Percentiles rank a stretch among this genome's conserved stretches.
These are phyloP conservation scores for Vigna mungo DNA, from an alignment of 306 rosid species.

Conservation along the genomic window DNA sequence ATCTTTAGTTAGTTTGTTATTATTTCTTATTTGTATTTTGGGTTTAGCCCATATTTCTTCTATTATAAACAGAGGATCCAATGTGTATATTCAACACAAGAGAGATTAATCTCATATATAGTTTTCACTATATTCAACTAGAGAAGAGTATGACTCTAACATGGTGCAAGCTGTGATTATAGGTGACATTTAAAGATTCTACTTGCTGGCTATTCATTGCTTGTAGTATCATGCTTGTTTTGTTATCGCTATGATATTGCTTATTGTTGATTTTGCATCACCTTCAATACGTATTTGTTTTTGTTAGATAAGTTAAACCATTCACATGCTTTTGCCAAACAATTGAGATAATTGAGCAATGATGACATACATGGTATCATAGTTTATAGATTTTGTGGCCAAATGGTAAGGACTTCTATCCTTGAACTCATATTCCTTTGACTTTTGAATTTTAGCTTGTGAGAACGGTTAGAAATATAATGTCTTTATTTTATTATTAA, in stretches of 20 bases:
- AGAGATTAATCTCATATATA: too few species aligned
- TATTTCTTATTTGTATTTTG: too few species aligned
- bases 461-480: too few species aligned
- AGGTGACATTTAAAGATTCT: constrained; percentile 13
- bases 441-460: not conserved
- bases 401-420: not conserved
- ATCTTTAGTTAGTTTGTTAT: too few species aligned
- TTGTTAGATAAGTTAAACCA: not conserved
- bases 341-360: not conserved
- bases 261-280: constrained; percentile 13
- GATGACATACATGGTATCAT: not conserved
- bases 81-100: too few species aligned
- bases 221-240: not conserved
- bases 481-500: too few species aligned
- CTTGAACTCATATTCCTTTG: not conserved
- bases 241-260: not conserved
- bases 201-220: too few species aligned
- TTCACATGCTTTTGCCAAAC: not conserved
- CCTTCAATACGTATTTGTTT: constrained; percentile 26
- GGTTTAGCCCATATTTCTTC: too few species aligned
- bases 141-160: too few species aligned
- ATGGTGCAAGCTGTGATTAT: constrained; percentile 25
- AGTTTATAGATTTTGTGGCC: not conserved
- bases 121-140: too few species aligned
- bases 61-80: too few species aligned